These are phyloP conservation scores for Pyrenophora tritici-repentis DNA, from an alignment of 2,329 filamentous ascomycete genomes.

Conservation along the genomic window DNA sequence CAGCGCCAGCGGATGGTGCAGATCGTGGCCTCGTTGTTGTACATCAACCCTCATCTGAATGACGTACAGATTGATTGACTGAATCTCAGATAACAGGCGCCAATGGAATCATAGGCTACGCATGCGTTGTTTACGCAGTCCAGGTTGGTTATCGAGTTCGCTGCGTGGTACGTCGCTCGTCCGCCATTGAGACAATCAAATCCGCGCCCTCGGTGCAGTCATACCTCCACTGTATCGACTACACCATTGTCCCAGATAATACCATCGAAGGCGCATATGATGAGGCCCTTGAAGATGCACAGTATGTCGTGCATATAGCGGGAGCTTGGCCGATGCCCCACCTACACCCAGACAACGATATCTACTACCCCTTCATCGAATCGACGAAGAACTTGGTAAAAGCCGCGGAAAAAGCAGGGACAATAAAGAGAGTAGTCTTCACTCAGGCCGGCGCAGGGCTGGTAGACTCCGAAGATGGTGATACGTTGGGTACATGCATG, in stretches of 20 bases:
- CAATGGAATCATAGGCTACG: constrained; percentile 44
- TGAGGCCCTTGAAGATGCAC: constrained; percentile 27
- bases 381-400: constrained; percentile 38
- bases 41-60: constrained; percentile 2
- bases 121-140: constrained; percentile 34
- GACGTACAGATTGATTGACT: background rate
- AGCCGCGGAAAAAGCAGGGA: constrained; percentile 30
- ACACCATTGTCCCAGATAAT: constrained; percentile 38
- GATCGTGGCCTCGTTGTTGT: constrained; percentile 35
- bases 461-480: constrained; percentile 39
- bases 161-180: constrained; percentile 38
- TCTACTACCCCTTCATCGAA: constrained; percentile 41
- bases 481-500: constrained; percentile 38
- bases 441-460: constrained; percentile 43
- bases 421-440: constrained; percentile 37
- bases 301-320: constrained; percentile 40
- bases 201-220: constrained; percentile 34
- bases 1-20: background rate
- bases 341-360: constrained; percentile 41
- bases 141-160: constrained; percentile 38
- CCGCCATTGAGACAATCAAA: constrained; percentile 32
- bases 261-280: constrained; percentile 34
- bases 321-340: constrained; percentile 42
- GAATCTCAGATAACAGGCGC: constrained; percentile 40
- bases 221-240: constrained; percentile 28